These are phyloP conservation scores for Herpetospermum pedunculosum DNA, from an alignment of 306 rosid genomes.

Conservation along the genomic window DNA sequence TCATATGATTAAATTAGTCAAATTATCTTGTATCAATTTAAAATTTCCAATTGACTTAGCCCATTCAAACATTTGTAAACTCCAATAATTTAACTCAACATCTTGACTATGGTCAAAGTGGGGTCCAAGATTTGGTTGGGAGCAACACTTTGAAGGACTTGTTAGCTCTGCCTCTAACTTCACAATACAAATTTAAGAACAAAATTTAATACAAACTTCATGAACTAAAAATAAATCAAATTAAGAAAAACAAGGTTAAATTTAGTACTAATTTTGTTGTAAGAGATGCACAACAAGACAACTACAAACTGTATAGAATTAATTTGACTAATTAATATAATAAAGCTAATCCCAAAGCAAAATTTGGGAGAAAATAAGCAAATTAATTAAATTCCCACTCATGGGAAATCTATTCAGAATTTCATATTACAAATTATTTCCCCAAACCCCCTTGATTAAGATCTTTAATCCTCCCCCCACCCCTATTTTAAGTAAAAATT, in stretches of 20 bases:
- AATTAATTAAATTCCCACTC: not conserved
- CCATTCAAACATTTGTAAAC: not conserved
- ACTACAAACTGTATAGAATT: not conserved
- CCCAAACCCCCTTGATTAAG: not conserved
- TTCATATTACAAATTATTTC: not conserved
- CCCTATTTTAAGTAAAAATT: not conserved
- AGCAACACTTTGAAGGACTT: too few relatives aligned
- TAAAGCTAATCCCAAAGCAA: not conserved
- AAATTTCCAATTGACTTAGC: not conserved
- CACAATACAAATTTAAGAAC: not conserved
- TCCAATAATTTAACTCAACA: not conserved
- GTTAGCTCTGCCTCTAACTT: not conserved
- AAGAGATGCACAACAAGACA: not conserved
- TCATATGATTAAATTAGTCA: not conserved
- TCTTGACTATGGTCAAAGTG: not conserved
- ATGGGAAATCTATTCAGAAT: not conserved
- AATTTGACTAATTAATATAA: not conserved
- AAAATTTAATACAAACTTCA: not conserved
- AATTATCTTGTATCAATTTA: too few relatives aligned
- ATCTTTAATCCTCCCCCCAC: not conserved
- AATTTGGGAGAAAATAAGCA: not conserved
- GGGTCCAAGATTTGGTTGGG: not conserved
- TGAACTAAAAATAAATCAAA: not conserved
- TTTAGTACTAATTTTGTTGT: not conserved
- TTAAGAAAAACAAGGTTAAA: not conserved